Evolutionary conservation across 2,329 filamentous ascomycete genomes (phyloP), one percentile per base, ranked within the genome.

Genomic region (Xylaria sp.): DNA sequence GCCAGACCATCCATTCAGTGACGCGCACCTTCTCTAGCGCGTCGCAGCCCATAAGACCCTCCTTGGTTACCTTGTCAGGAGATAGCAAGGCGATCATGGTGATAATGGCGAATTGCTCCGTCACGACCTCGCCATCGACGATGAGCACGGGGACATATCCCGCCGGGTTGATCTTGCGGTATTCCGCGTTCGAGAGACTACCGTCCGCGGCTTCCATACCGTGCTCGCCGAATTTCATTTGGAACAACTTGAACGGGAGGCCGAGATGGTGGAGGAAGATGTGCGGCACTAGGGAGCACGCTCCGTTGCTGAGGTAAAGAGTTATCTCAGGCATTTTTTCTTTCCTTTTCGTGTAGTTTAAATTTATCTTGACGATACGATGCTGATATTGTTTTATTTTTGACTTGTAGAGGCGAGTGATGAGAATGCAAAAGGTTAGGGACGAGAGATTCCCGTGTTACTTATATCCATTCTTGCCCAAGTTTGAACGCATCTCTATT

Each of bases 31-130:
- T 66, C 3, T 72, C 67, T 0, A 75, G 12, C 0, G 49, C 1
- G 0, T 57, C 59, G 1, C 49, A n/a, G 0, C 76, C 75, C 0
- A 73, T 35, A 0, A 78, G 60, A 0, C 69, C 70, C 12, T 45
- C 42, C 17, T 49, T 60, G 12, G 17, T 40, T 15, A 42, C 50
- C n/a, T 57, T 47, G 50, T 62, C 55, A 5, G 62, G 40, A 0
- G 70, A 42, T 0, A 76, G 62, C 0, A 70, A 69, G 2, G 71
- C 69, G 49, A 77, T 71, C 65, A 74, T 77, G 11, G 58, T 73
- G 1, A 77, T 51, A 3, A 78, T 61, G 2, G 76, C 77, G 0
- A 72, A 70, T 53, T 73, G 65, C 53, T 78, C 77, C 1, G 74
- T 77, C 40, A 78, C 69, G 43, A 72, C 35, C 14, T 71, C 65